phyloP scores from a whole-genome alignment of 805 yeast species.

The Cyberlindnera meyerae region DNA sequence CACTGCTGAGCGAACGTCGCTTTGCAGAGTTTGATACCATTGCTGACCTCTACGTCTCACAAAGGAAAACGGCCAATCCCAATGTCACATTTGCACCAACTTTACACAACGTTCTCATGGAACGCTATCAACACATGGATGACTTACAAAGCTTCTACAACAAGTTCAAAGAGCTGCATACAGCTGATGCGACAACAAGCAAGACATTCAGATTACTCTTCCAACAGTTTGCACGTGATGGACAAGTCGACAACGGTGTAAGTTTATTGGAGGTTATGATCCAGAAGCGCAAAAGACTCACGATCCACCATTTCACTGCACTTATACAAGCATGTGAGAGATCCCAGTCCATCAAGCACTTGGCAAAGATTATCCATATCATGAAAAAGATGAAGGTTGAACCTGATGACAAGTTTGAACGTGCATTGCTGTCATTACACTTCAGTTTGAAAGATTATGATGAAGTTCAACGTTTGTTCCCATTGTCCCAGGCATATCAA shows the following conservation, averaged over 20 bases:
- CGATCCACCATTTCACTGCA: constrained; percentile 7
- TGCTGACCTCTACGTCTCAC: constrained; percentile 1
- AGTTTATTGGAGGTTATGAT: constrained; percentile 13
- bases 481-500: neutral
- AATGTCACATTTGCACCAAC: neutral
- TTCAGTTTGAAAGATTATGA: constrained; percentile 8
- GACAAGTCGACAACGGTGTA: constrained; percentile 18
- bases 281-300: constrained; percentile 7
- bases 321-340: constrained; percentile 13
- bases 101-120: constrained; percentile 12
- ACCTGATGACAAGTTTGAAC: constrained; percentile 12
- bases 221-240: constrained; percentile 16
- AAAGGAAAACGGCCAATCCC: neutral
- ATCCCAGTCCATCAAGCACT: constrained; percentile 7
- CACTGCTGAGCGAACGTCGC: neutral
- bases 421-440: constrained; percentile 15
- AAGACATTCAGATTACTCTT: constrained; percentile 16
- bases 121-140: constrained; percentile 1
- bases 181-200: constrained; percentile 8
- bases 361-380: constrained; percentile 7
- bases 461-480: constrained; percentile 11
- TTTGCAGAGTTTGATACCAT: constrained; percentile 9
- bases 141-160: constrained; percentile 6
- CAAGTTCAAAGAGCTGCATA: constrained; percentile 5
- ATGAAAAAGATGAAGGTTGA: constrained; percentile 14